These are phyloP conservation scores for Cucumis hystrix DNA, from an alignment of 306 rosid species.

Conservation along the genomic window DNA sequence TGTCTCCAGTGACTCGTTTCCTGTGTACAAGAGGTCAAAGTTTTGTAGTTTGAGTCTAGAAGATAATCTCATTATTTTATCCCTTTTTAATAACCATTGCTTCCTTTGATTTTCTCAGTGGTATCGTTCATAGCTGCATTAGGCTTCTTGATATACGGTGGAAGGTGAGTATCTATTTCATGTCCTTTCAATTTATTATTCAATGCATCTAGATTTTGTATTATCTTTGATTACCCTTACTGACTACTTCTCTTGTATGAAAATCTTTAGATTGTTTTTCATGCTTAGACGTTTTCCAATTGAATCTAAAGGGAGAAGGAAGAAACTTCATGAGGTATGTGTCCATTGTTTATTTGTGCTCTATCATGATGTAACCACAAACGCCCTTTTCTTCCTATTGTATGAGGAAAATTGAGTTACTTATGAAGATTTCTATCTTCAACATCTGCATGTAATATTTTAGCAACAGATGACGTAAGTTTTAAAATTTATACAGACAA, in stretches of 20 bases:
- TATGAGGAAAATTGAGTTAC: not conserved
- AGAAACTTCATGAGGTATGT: slow-evolving; percentile 90
- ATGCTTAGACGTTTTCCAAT: slow-evolving; percentile 97
- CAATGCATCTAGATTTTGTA: slow-evolving; percentile 3
- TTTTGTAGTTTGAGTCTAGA: slow-evolving; percentile 11
- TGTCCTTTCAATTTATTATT: slow-evolving; percentile 8
- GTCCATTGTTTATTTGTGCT: slow-evolving; percentile 14
- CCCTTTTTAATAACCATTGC: not conserved
- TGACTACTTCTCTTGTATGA: not conserved
- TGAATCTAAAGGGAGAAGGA: slow-evolving; percentile 96
- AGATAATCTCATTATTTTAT: not conserved
- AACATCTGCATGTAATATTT: not conserved
- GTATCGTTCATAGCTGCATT: slow-evolving; percentile 79
- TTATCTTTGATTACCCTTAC: slow-evolving; percentile 4
- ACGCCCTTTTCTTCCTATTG: not conserved
- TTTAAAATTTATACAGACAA: not conserved
- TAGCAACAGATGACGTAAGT: not conserved
- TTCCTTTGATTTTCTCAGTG: slow-evolving; percentile 24
- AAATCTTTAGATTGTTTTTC: slow-evolving; percentile 59
- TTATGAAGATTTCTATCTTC: not conserved
- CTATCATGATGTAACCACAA: not conserved
- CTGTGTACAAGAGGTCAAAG: slow-evolving; percentile 3
- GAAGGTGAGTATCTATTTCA: slow-evolving; percentile 56
- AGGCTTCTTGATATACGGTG: slow-evolving; percentile 91
- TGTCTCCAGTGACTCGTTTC: not conserved